Percentiles rank a stretch among this genome's conserved stretches.
phyloP scores from a whole-genome alignment of 768 basidiomycete species.

The Hygrophorus pudorinus region DNA sequence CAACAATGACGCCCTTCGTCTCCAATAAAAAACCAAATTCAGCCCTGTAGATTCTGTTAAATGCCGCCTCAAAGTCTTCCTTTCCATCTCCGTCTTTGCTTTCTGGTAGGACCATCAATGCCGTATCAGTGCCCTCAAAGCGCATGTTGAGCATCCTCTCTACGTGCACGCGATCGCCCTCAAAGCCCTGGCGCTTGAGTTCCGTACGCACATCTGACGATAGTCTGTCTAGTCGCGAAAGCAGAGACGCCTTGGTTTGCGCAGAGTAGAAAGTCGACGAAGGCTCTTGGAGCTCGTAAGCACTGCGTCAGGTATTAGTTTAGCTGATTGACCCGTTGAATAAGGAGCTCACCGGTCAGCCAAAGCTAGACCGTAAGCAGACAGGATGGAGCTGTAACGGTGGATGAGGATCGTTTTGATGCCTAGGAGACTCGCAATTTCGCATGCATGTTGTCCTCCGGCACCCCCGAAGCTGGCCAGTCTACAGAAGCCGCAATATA shows the following conservation, averaged over 20 bases:
- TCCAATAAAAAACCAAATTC: constrained; percentile 92
- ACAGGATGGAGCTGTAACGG: constrained; percentile 85
- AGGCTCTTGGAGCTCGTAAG: constrained; percentile 84
- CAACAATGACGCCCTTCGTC: constrained; percentile 74
- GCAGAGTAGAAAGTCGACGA: constrained; percentile 69
- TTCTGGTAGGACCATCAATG: constrained; percentile 72
- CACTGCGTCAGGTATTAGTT: constrained; percentile 31
- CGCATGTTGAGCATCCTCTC: constrained; percentile 90
- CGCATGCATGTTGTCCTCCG: constrained; percentile 89
- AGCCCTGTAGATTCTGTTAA: constrained; percentile 68
- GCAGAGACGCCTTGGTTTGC: constrained; percentile 43
- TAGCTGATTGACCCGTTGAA: background rate
- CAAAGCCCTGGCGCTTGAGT: constrained; percentile 75
- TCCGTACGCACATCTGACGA: constrained; percentile 52
- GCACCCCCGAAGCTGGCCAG: constrained; percentile 85
- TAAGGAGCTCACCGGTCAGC: constrained; percentile 48
- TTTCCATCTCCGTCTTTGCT: constrained; percentile 36
- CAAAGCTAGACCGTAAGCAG: constrained; percentile 88
- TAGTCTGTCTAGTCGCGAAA: constrained; percentile 61
- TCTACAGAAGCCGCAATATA: constrained; percentile 27
- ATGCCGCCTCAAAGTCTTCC: constrained; percentile 73
- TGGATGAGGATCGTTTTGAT: constrained; percentile 86
- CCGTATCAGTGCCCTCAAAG: constrained; percentile 89
- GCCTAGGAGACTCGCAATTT: constrained; percentile 78
- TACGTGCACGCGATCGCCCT: constrained; percentile 53